Conservation (phyloP, 257 asterid species). For the Agastache rugosa region DNA sequence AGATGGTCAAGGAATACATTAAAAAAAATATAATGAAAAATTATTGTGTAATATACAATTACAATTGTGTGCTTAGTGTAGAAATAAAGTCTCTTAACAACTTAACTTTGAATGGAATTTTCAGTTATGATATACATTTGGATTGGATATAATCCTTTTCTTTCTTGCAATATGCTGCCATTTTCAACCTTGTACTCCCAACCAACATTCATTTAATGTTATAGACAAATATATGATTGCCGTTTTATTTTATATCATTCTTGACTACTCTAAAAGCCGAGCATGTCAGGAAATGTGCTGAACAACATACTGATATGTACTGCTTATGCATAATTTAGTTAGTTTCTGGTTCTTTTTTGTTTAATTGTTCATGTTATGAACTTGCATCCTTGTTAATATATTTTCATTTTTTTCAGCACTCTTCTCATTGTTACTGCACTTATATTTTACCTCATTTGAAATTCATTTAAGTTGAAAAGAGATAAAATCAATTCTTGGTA, state of each 20-base stretch:
- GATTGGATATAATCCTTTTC: not conserved
- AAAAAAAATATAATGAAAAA: too few species aligned
- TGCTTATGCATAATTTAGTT: not conserved
- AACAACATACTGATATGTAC: not conserved
- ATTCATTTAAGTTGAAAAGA: constrained; percentile 16
- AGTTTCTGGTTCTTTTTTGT: not conserved
- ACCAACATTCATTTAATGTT: not conserved
- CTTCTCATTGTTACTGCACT: not conserved
- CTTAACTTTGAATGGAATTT: not conserved
- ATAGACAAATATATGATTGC: not conserved
- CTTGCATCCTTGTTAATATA: not conserved
- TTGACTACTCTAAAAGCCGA: not conserved
- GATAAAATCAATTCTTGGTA: not conserved
- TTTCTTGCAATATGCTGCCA: not conserved
- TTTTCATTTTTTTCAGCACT: not conserved
- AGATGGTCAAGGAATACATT: not conserved
- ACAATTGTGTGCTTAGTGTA: not conserved
- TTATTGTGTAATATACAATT: not conserved
- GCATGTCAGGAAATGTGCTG: not conserved
- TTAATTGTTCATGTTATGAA: not conserved
- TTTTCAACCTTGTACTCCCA: not conserved
- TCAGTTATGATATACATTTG: not conserved
- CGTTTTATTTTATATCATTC: not conserved
- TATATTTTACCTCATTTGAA: not conserved
- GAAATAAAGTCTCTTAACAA: not conserved